Evolutionary conservation across 1,284 basidiomycete species (phyloP), one percentile per base, ranked within the genome.

Genomic region (Wolfiporia cocos): DNA sequence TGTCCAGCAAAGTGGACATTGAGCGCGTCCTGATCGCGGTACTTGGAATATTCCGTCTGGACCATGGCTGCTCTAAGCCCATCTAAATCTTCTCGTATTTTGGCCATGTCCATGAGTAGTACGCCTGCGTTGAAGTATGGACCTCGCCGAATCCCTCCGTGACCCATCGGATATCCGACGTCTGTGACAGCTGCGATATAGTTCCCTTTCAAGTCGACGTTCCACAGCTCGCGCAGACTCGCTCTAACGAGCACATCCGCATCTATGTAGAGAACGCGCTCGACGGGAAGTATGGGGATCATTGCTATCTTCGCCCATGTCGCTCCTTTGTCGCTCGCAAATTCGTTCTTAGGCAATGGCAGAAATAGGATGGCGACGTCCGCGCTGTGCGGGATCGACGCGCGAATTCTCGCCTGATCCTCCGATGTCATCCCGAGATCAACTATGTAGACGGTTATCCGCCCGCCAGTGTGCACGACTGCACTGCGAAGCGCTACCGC

Each of bases 81-180:
- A 5, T 32, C 33, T 4, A 61, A 14, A 3, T 42, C 41, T 6
- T 33, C 19, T n/a, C 74, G 60, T 7, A 66, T 53, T 31, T 59
- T 61, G 1, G 70, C 54, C 28, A 79, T 59, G 54, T 79, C 68
- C 44, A 79, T 46, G 10, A 79, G 55, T 38, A 80, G 51, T 15
- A 80, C 71, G 0, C 76, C 77, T 0, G 74, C 70, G 40, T 78
- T 80, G 64, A 78, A 78, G 51, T 78, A 76, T 5, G 63, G 57
- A 0, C 44, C 53, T 28, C 47, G 43, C 5, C 56, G 50, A 5
- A 65, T 29, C 1, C 45, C 59, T 0, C 56, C 52, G 48, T 73
- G 70, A 0, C 77, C 75, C 54, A 63, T 61, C 0, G 76, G 76
- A 44, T 53, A 63, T 2, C 76, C 76, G n/a, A 78, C 63, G 52